Percentiles rank a stretch among this genome's conserved stretches.
phyloP scores from a whole-genome alignment of 805 yeast genomes.

The Cyberlindnera mississippiensis region DNA sequence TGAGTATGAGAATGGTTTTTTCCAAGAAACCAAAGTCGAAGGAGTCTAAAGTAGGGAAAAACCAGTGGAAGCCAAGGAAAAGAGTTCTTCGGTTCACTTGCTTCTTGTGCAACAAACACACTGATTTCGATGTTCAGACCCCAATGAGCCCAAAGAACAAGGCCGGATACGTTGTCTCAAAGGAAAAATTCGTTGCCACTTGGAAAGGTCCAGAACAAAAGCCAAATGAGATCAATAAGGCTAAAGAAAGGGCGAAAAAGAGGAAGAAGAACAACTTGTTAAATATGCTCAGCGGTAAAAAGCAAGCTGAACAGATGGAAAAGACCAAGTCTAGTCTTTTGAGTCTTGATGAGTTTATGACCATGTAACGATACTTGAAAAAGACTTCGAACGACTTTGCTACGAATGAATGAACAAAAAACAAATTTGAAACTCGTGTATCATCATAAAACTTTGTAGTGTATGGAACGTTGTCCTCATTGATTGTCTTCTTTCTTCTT shows the following conservation, averaged over 20 bases:
- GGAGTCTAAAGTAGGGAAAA: neutral
- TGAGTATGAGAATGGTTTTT: constrained; percentile 23
- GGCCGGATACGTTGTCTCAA: neutral
- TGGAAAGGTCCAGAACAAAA: constrained; percentile 35
- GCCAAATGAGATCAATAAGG: constrained; percentile 29
- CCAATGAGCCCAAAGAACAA: constrained; percentile 6
- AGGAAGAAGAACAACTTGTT: constrained; percentile 42
- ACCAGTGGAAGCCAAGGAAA: constrained; percentile 16
- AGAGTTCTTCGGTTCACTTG: constrained; percentile 27
- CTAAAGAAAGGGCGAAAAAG: constrained; percentile 43
- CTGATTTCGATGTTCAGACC: constrained; percentile 13
- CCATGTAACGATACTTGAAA: constrained; percentile 5
- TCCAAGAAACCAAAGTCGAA: constrained; percentile 1
- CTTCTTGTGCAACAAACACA: constrained; percentile 25
- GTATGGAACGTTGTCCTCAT: neutral
- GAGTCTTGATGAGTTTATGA: constrained; percentile 50
- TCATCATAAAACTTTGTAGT: neutral
- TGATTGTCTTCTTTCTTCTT: neutral
- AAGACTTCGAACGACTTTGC: too few species aligned
- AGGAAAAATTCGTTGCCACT: constrained; percentile 24
- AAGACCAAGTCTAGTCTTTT: constrained; percentile 33
- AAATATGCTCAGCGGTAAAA: constrained; percentile 39
- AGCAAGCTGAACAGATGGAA: constrained; percentile 32
- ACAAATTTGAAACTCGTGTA: neutral
- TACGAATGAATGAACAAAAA: neutral